phyloP scores from a whole-genome alignment of 805 yeast genomes.

The Candida vartiovaarae region DNA sequence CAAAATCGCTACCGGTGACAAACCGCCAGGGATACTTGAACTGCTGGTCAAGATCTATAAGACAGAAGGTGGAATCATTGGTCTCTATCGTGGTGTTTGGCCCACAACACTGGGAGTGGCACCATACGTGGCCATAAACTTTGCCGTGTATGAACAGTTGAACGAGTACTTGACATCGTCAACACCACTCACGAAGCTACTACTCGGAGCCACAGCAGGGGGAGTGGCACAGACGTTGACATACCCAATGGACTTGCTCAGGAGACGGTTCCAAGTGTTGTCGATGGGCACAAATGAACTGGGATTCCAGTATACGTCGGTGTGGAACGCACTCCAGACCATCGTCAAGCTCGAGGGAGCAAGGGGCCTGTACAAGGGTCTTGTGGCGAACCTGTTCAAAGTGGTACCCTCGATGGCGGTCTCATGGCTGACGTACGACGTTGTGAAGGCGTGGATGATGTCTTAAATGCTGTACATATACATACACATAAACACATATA shows the following conservation, averaged over 20 bases:
- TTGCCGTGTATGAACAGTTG: constrained; percentile 79
- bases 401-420: constrained; percentile 96
- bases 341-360: constrained; percentile 72
- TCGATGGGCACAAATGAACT: constrained; percentile 62
- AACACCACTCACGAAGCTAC: constrained; percentile 48
- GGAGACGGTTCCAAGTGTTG: constrained; percentile 88
- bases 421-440: constrained; percentile 83
- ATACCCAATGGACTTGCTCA: constrained; percentile 83
- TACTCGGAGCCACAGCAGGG: constrained; percentile 81
- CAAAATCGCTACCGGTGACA: constrained; percentile 26
- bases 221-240: constrained; percentile 86
- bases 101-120: constrained; percentile 96
- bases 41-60: constrained; percentile 52
- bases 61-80: constrained; percentile 76
- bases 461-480: constrained; percentile 1
- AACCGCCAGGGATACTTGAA: constrained; percentile 67
- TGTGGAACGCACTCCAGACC: constrained; percentile 61
- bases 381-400: constrained; percentile 76
- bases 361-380: constrained; percentile 64
- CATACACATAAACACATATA: background rate
- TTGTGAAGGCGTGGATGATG: constrained; percentile 42
- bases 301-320: constrained; percentile 78
- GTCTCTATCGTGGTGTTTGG: constrained; percentile 74
- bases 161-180: constrained; percentile 44
- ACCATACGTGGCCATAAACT: constrained; percentile 91